Percentiles rank a stretch among this genome's conserved stretches.
These are phyloP conservation scores for Monosporascus sp. DNA, from an alignment of 2,329 filamentous ascomycete species.

Conservation along the genomic window DNA sequence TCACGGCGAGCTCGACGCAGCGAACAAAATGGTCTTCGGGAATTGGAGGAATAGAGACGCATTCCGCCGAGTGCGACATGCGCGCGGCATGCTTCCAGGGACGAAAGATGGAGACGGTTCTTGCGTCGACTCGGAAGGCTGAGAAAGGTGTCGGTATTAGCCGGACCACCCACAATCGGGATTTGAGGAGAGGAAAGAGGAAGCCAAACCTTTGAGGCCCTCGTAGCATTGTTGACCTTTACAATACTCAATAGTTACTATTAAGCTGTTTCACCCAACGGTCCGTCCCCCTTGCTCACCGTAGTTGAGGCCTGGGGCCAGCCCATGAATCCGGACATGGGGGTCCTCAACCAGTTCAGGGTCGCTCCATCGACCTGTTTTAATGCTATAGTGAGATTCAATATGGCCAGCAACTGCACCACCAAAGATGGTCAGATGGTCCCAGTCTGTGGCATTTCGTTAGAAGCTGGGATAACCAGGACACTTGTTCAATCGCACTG, in stretches of 20 bases:
- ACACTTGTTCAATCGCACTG: no score
- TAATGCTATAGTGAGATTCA: conserved; percentile 74
- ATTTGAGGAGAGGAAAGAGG: no score
- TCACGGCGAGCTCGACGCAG: conserved; percentile 74
- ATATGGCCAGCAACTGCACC: conserved; percentile 91
- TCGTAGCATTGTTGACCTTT: no score
- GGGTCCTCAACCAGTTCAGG: conserved; percentile 79
- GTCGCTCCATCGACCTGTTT: conserved; percentile 70
- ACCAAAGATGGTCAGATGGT: no score
- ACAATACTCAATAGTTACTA: no score
- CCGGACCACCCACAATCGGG: no score
- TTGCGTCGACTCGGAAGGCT: conserved; percentile 75
- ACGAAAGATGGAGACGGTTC: conserved; percentile 80
- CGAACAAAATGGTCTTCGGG: conserved; percentile 72
- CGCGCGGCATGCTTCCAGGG: conserved; percentile 78
- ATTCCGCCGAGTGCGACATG: conserved; percentile 78
- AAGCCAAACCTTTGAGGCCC: conserved; percentile 96
- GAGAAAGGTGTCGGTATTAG: no score
- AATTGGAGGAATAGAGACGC: conserved; percentile 77
- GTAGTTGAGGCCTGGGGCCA: conserved; percentile 94
- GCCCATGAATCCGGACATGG: conserved; percentile 84
- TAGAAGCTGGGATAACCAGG: no score
- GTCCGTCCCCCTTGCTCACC: conserved; percentile 96
- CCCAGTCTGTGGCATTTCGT: no score
- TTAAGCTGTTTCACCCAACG: no score